Evolutionary conservation across 371 early-diverging fungal genomes (phyloP).

Genomic region (Amoeboradix gromovi): DNA sequence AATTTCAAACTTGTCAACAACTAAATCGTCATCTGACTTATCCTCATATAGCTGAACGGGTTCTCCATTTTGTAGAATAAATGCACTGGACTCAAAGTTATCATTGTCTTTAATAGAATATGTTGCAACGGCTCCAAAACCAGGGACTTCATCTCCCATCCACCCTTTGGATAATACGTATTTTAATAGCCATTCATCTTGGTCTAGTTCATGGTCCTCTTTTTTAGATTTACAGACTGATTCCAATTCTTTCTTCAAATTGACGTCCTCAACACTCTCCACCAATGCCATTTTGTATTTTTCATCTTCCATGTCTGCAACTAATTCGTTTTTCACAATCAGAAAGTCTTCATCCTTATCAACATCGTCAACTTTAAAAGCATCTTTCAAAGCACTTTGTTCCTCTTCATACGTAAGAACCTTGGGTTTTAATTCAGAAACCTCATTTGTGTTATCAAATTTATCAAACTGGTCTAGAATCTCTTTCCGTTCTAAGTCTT

Average conservation of each 20-base stretch:
- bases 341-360: slow-evolving; percentile 32
- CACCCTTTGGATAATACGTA: slow-evolving; percentile 73
- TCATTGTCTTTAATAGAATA: not conserved
- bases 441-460: slow-evolving; percentile 7
- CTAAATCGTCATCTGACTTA: slow-evolving; percentile 34
- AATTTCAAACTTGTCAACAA: slow-evolving; percentile 56
- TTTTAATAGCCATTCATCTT: slow-evolving; percentile 6
- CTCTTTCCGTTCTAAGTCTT: not conserved
- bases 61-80: not conserved
- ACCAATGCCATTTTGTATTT: slow-evolving; percentile 53
- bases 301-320: slow-evolving; percentile 34
- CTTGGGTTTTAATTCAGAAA: slow-evolving; percentile 3
- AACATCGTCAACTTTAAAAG: slow-evolving; percentile 21
- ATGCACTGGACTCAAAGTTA: not conserved
- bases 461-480: not conserved
- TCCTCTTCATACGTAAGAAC: slow-evolving; percentile 41
- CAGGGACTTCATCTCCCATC: slow-evolving; percentile 28
- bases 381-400: slow-evolving; percentile 23
- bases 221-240: not conserved
- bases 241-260: not conserved
- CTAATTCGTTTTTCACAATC: slow-evolving; percentile 33
- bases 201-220: slow-evolving; percentile 1
- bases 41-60: slow-evolving; percentile 10
- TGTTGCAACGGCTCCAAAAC: not conserved
- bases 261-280: slow-evolving; percentile 20